Evolutionary conservation across 176 grass and related monocot species (phyloP), one percentile per base, ranked within the genome.

Genomic region (Oryza brachyantha): DNA sequence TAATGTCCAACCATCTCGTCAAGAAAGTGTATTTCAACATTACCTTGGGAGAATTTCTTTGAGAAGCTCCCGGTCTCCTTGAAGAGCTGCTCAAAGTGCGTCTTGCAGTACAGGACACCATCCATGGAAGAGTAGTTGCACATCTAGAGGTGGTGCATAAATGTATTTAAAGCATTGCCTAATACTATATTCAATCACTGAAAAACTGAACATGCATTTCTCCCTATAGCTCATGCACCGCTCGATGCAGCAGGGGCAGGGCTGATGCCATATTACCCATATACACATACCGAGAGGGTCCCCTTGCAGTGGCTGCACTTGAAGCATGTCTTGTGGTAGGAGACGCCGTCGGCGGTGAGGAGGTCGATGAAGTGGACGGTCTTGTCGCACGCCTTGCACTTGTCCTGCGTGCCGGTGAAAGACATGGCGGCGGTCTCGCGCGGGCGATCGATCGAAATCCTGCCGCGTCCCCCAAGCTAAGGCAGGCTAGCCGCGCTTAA

Each of bases 311-410:
- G 88, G 79, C 59, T 88, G 81, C 92, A 95, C 74, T 95, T 95
- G 89, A 95, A 95, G 86, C 92, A 95, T 46, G 86, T 91, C 86
- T 89, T 95, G 73, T 95, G 81, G 81, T 94, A 94, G 0, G 85
- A 48, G 66, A 90, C 87, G 38, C 84, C 89, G 66, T 97, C 94
- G 9, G 95, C 95, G 0, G 92, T 92, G 19, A 97, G 54, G 70
- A 94, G 95, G 66, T 97, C 95, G 66, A 97, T 97, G 92, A 97
- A 94, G 64, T 97, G 95, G 79, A 97, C 95, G 4, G 85, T 94
- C 87, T 94, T 97, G 70, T 94, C 92, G 84, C 95, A 97, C 55
- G 87, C 92, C 61, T 72, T 83, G 91, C 95, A 97, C 76, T 97
- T 97, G 82, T 94, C 95, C 83, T 97, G 89, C 39, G 92, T 97